Evolutionary conservation across 352 stramenopile species (phyloP).

Genomic region (Globisporangium acanthophoron): DNA sequence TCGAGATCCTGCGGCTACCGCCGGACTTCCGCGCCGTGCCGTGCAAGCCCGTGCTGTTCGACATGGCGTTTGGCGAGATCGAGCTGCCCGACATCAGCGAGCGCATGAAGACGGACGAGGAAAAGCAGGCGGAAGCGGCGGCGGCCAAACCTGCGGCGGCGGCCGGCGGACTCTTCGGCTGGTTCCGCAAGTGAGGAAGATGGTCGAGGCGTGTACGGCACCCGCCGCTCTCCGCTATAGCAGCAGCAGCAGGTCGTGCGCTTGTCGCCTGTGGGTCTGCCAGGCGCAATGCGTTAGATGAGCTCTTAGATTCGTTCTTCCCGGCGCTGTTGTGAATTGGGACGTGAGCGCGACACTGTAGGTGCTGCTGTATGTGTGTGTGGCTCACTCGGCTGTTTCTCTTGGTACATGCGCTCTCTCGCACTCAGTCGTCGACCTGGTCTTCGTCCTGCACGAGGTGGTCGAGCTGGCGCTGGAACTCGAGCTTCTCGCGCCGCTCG

Average conservation of each 20-base stretch:
- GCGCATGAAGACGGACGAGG: slow-evolving; percentile 70
- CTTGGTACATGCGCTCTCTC: not conserved
- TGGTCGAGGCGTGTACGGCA: not conserved
- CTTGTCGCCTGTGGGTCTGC: too few relatives aligned
- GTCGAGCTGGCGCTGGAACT: slow-evolving; percentile 51
- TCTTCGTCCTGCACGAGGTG: slow-evolving; percentile 32
- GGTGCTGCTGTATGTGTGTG: not conserved
- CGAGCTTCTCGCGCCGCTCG: slow-evolving; percentile 34
- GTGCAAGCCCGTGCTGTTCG: slow-evolving; percentile 79
- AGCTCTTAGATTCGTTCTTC: slow-evolving; percentile 1
- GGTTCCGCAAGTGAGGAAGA: slow-evolving; percentile 62
- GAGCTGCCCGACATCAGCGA: slow-evolving; percentile 73
- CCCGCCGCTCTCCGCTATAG: not conserved
- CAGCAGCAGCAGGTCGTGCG: not conserved
- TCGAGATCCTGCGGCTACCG: slow-evolving; percentile 61
- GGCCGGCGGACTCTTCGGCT: slow-evolving; percentile 58
- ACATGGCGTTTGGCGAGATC: slow-evolving; percentile 79
- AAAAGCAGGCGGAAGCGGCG: slow-evolving; percentile 56
- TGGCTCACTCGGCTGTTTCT: not conserved
- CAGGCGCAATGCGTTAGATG: not conserved
- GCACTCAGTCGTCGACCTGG: slow-evolving; percentile 26
- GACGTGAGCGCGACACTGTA: not conserved
- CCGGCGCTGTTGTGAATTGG: not conserved
- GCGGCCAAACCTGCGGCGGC: slow-evolving; percentile 33
- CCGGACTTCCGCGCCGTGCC: slow-evolving; percentile 58